Conservation (phyloP, 441 rosid species). For the Syzygium malaccense region DNA sequence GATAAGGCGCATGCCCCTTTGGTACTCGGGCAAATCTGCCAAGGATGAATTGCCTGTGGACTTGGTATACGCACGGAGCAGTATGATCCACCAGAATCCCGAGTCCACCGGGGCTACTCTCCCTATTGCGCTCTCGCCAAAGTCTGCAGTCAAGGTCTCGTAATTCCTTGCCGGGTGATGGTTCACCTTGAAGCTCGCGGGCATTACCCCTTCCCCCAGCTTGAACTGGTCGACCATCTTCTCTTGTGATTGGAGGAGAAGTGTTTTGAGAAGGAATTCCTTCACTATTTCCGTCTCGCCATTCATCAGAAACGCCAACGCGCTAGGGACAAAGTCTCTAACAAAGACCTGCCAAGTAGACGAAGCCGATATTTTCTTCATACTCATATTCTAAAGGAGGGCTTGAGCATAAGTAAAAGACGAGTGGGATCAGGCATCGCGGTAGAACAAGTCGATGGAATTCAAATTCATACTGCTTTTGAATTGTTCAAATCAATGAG, state of each 20-base stretch:
- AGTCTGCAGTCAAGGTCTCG: constrained; percentile 84
- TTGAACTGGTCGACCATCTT: constrained; percentile 91
- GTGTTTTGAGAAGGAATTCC: constrained; percentile 81
- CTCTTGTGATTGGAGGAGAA: constrained; percentile 92
- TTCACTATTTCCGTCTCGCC: constrained; percentile 79
- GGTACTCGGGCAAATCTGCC: constrained; percentile 89
- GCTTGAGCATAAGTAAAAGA: background rate
- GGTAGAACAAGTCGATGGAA: background rate
- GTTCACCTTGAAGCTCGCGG: constrained; percentile 88
- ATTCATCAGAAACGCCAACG: constrained; percentile 78
- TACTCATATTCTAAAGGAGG: background rate
- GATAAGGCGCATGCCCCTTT: constrained; percentile 91
- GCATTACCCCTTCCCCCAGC: constrained; percentile 97
- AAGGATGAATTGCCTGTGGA: constrained; percentile 80
- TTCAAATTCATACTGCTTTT: background rate
- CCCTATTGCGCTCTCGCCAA: constrained; percentile 94
- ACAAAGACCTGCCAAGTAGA: constrained; percentile 57
- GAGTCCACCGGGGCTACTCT: constrained; percentile 97
- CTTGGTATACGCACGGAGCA: constrained; percentile 86
- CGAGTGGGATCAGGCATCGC: background rate
- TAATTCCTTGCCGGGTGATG: constrained; percentile 73
- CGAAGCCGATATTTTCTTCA: background rate
- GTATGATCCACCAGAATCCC: constrained; percentile 96
- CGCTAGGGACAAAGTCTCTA: constrained; percentile 95
- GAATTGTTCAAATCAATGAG: background rate